These are phyloP conservation scores for Bidens hawaiensis DNA, from an alignment of 140 eudicot genomes.

Conservation along the genomic window DNA sequence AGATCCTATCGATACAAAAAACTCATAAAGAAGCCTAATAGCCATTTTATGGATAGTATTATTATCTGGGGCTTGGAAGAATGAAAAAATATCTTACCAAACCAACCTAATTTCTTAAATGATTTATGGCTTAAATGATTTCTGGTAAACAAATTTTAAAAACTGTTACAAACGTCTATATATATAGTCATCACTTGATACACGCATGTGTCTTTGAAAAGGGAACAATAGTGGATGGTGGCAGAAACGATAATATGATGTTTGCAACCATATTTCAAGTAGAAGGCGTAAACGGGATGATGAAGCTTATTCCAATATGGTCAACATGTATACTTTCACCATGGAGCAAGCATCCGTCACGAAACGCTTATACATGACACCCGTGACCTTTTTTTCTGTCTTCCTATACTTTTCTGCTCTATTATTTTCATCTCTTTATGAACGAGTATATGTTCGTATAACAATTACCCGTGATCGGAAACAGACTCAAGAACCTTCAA, in stretches of 20 bases:
- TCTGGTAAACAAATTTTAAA: constrained; percentile 38
- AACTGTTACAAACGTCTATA: not conserved
- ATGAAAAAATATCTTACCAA: constrained; percentile 41
- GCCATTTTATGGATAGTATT: constrained; percentile 67
- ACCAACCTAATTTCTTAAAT: constrained; percentile 41
- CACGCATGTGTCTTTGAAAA: constrained; percentile 59
- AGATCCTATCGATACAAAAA: constrained; percentile 48
- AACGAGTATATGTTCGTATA: constrained; percentile 53
- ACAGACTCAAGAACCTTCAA: too few species aligned
- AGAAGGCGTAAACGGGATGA: constrained; percentile 76
- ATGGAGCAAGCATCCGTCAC: constrained; percentile 75
- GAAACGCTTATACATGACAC: constrained; percentile 59
- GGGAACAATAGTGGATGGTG: constrained; percentile 32
- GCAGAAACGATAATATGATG: constrained; percentile 23
- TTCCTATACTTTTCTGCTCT: constrained; percentile 66
- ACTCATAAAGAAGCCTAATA: constrained; percentile 73
- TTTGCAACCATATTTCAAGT: constrained; percentile 62
- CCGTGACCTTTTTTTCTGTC: constrained; percentile 62
- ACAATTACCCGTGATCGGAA: too few species aligned
- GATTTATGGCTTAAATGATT: constrained; percentile 39
- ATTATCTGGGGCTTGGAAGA: constrained; percentile 61
- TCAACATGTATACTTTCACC: constrained; percentile 73
- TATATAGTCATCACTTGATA: not conserved
- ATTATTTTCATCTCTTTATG: constrained; percentile 67
- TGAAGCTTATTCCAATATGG: constrained; percentile 83